Evolutionary conservation across 2,329 filamentous ascomycete species (phyloP), one percentile per base, ranked within the genome.

Genomic region (Microascus cirrosus): DNA sequence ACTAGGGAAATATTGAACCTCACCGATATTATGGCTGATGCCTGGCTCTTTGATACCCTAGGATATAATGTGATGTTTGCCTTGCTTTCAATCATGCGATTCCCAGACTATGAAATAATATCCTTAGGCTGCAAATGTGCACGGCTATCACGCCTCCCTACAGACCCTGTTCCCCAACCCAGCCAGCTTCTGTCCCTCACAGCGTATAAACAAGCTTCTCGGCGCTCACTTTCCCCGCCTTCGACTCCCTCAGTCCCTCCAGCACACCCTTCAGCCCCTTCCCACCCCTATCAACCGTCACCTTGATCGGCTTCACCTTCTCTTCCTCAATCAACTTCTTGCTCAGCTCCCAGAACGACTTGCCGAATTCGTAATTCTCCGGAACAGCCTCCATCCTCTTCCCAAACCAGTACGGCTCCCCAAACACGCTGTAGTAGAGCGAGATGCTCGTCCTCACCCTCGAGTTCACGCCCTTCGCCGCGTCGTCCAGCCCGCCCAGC

Each of bases 141-240:
- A 39, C 36, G 12, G 15, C 22, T n/a, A 48, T 48, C 15, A 20
- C 36, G 4, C 12, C n/a, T 5, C 36, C 12, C 36, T 42, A 4
- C 13, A 3, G 18, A 13, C 36, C 18, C 4, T 42, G 3, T n/a
- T 20, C n/a, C 42, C 42, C 42, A 22, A 22, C 42, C 15, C 18
- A 3, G 45, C 7, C n/a, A n/a, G 3, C n/a, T 22, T 22, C 2
- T 10, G 20, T 20, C n/a, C 13, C n/a, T 54, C 51, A 74, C 60
- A 74, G 28, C 56, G 70, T 73, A 61, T 75, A 76, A 1, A 78
- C 75, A 55, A 78, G 64, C 67, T 77, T 78, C 22, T 69, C 67
- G 8, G 69, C 74, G 57, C 72, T 75, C 28, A 77, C 67, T 62
- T 68, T 65, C 0, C 65, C 66, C 4, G 67, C 62, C 52, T 61